phyloP scores from a whole-genome alignment of 1,284 basidiomycete species.

The Neolentinus lepideus region DNA sequence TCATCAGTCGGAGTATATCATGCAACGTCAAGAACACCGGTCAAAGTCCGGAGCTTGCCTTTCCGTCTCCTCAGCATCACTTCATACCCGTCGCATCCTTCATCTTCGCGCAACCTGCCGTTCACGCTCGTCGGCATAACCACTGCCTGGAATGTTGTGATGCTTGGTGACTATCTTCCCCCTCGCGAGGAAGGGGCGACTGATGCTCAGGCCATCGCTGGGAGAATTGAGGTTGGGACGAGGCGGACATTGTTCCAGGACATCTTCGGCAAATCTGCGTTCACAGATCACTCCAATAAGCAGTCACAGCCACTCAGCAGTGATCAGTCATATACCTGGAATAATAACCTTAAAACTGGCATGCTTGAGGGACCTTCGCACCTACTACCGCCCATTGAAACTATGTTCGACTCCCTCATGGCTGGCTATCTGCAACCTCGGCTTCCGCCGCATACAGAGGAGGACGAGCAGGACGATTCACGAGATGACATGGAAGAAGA shows the following conservation, averaged over 20 bases:
- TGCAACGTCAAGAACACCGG: slow-evolving; percentile 35
- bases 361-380: slow-evolving; percentile 75
- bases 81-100: slow-evolving; percentile 28
- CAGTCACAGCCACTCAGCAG: slow-evolving; percentile 2
- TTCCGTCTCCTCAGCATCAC: slow-evolving; percentile 48
- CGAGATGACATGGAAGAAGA: slow-evolving; percentile 27
- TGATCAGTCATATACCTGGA: slow-evolving; percentile 23
- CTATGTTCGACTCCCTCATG: slow-evolving; percentile 72
- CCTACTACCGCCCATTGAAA: slow-evolving; percentile 71
- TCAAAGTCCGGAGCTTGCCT: slow-evolving; percentile 40
- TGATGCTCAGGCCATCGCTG: slow-evolving; percentile 35
- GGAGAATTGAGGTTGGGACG: slow-evolving; percentile 19
- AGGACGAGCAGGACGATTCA: slow-evolving; percentile 16
- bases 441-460: slow-evolving; percentile 6
- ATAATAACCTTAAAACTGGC: slow-evolving; percentile 31
- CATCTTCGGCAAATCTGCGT: slow-evolving; percentile 71
- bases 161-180: slow-evolving; percentile 51
- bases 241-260: slow-evolving; percentile 75
- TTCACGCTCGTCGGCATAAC: slow-evolving; percentile 64
- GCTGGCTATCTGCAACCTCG: slow-evolving; percentile 48
- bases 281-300: slow-evolving; percentile 27
- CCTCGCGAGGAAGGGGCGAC: slow-evolving; percentile 33
- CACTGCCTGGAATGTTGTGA: slow-evolving; percentile 50
- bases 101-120: slow-evolving; percentile 20
- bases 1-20: slow-evolving; percentile 44